A percentile compares a stretch with the other conserved stretches of the same genome.
Evolutionary conservation across 163 green algal genomes (phyloP).

Genomic region (Dunaliella salina): DNA sequence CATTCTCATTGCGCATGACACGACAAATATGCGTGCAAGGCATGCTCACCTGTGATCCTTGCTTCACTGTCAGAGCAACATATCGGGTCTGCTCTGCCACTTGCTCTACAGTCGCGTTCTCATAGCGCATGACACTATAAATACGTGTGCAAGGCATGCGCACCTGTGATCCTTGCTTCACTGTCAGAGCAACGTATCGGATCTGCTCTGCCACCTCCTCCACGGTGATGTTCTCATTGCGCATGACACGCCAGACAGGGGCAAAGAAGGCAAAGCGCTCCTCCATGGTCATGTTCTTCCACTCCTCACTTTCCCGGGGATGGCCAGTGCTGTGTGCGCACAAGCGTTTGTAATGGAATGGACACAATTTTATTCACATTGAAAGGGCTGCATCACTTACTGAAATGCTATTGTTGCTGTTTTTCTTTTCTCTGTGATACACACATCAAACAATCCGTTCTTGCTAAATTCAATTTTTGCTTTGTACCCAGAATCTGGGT

Average conservation of each 20-base stretch:
- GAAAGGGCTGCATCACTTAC: too few species aligned
- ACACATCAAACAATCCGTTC: too few species aligned
- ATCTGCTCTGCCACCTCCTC: slow-evolving; percentile 77
- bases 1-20: slow-evolving; percentile 81
- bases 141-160: slow-evolving; percentile 42
- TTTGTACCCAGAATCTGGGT: too few species aligned
- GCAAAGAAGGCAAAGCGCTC: slow-evolving; percentile 84
- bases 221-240: slow-evolving; percentile 72
- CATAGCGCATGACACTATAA: slow-evolving; percentile 83
- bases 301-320: slow-evolving; percentile 76
- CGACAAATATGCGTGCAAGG: slow-evolving; percentile 57
- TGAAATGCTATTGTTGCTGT: too few species aligned
- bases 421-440: too few species aligned
- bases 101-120: slow-evolving; percentile 73
- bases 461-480: too few species aligned
- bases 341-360: background rate
- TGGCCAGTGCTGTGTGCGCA: slow-evolving; percentile 55
- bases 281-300: slow-evolving; percentile 62
- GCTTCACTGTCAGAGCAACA: slow-evolving; percentile 78
- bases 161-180: slow-evolving; percentile 67
- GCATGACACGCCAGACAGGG: slow-evolving; percentile 86
- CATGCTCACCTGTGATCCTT: slow-evolving; percentile 42
- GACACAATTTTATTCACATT: too few species aligned
- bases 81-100: slow-evolving; percentile 70
- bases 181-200: slow-evolving; percentile 67